Conservation (phyloP, 805 yeast species). For the Saccharomycopsis lassenensis region DNA sequence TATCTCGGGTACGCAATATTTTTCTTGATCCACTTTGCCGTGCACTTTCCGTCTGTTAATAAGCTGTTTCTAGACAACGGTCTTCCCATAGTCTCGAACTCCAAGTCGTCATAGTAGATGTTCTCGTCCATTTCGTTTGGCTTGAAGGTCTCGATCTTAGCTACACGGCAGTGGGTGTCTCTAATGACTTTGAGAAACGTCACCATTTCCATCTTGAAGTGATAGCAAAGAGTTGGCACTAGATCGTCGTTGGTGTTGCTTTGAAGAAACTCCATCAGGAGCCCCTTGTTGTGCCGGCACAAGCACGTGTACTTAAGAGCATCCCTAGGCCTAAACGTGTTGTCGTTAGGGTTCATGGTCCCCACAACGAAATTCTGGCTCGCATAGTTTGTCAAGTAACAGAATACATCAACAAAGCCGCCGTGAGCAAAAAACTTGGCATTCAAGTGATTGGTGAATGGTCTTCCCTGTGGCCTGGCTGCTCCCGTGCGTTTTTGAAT, state of each 20-base stretch:
- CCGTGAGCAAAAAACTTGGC: slow-evolving; percentile 24
- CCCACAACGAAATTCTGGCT: background rate
- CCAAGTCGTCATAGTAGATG: slow-evolving; percentile 3
- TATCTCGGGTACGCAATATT: slow-evolving; percentile 29
- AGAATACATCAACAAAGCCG: slow-evolving; percentile 20
- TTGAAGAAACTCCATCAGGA: slow-evolving; percentile 2
- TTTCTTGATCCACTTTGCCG: slow-evolving; percentile 26
- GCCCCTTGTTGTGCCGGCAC: background rate
- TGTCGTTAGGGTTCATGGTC: background rate
- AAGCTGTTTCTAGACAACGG: background rate
- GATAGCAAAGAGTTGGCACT: slow-evolving; percentile 3
- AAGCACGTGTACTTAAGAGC: slow-evolving; percentile 1
- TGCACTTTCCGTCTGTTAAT: slow-evolving; percentile 1
- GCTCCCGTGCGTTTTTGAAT: slow-evolving; percentile 16
- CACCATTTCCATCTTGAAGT: slow-evolving; percentile 16
- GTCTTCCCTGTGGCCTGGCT: slow-evolving; percentile 27
- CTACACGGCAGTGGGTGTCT: slow-evolving; percentile 24
- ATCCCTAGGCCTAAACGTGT: background rate
- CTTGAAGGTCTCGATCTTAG: slow-evolving; percentile 25
- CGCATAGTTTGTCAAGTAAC: slow-evolving; percentile 20
- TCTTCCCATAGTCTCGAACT: too few species aligned
- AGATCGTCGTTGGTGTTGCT: slow-evolving; percentile 6
- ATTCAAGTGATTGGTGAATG: slow-evolving; percentile 23
- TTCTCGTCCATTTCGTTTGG: slow-evolving; percentile 16
- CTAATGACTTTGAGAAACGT: slow-evolving; percentile 26